A percentile compares a stretch with the other conserved stretches of the same genome.
These are phyloP conservation scores for Chaetomium globosum DNA, from an alignment of 2,329 filamentous ascomycete species.

Conservation along the genomic window DNA sequence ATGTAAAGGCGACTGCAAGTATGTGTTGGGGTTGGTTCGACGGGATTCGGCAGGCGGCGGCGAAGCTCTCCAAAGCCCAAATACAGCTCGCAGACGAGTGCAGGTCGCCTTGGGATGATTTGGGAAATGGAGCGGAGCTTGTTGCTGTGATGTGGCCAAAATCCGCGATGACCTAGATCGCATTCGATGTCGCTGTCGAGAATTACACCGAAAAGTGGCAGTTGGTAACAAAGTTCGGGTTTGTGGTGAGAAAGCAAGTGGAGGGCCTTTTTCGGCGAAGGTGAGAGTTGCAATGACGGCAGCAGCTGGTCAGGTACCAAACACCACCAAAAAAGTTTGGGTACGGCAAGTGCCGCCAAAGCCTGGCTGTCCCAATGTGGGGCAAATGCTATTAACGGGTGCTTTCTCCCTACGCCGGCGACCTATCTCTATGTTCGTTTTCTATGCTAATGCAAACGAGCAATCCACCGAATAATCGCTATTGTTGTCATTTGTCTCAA, in stretches of 20 bases:
- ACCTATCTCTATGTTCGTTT: not conserved
- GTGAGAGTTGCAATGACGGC: slow-evolving; percentile 35
- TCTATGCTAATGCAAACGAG: not conserved
- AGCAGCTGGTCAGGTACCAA: slow-evolving; percentile 38
- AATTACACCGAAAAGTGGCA: slow-evolving; percentile 21
- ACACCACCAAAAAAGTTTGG: slow-evolving; percentile 32
- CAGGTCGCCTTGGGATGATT: slow-evolving; percentile 36
- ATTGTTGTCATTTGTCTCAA: not conserved
- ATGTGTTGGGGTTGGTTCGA: slow-evolving; percentile 11
- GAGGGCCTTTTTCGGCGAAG: slow-evolving; percentile 32
- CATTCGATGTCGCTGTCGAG: slow-evolving; percentile 24
- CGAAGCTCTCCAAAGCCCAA: slow-evolving; percentile 30
- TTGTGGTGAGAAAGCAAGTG: slow-evolving; percentile 27
- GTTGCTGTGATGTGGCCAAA: slow-evolving; percentile 10
- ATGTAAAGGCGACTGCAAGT: slow-evolving; percentile 16
- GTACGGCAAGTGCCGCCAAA: slow-evolving; percentile 34
- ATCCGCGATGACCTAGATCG: slow-evolving; percentile 10
- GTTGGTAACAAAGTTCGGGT: slow-evolving; percentile 26
- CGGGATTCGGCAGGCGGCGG: slow-evolving; percentile 19
- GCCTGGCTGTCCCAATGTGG: slow-evolving; percentile 26
- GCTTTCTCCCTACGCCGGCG: not conserved
- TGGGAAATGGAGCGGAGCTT: slow-evolving; percentile 18
- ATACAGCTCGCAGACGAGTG: slow-evolving; percentile 37
- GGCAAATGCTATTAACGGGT: slow-evolving; percentile 16
- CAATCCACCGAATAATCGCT: not conserved